Base-by-base conservation (phyloP, 2,329 filamentous ascomycete genomes). In the Aureobasidium pullulans region DNA sequence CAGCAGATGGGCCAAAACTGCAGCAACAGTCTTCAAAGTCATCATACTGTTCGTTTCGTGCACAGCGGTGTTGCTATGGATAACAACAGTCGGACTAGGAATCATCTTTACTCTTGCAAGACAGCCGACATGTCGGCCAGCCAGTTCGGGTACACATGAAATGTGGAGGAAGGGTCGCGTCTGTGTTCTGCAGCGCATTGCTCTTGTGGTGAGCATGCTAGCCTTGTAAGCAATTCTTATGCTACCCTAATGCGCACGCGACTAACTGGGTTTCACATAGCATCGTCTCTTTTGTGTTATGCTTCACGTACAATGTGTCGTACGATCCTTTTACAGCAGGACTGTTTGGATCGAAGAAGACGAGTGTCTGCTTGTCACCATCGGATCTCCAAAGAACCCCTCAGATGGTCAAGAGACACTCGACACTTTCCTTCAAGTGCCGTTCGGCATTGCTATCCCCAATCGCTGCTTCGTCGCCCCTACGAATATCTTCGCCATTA, bases 361-460 rank as follows among this genome's bases (percentile, higher is more conserved):
- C 31, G 7, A 23, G 31, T 11, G 31, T 56, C 31, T 56, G 40
- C 31, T 15, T 56, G 9, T 46, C 52, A 9, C 31, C 40, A 46
- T 37, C 52, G 10, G 52, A 56, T 29, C 37, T 56, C 8, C 15
- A 34, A 19, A 44, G 40, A 37, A 56, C 10, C 15, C 16, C 52
- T 29, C 52, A n/a, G 19, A 46, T 29, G 40, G 31, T 56, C 3
- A 44, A 19, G 8, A 34, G 52, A 7, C 29, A 28, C 3, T 56
- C 52, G 15, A 56, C 40, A 19, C 31, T 56, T 16, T 56, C 52
- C 4, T 56, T 56, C 40, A 56, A 56, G 29, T 56, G 52, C 13
- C 52, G 52, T 31, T 56, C 52, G 11, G 29, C 11, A 32, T n/a
- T 46, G 19, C 39, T 46, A 28, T 34, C 52, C 10, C 52, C 40